phyloP scores from a whole-genome alignment of 2,329 filamentous ascomycete species.

The Penicillium paneum region DNA sequence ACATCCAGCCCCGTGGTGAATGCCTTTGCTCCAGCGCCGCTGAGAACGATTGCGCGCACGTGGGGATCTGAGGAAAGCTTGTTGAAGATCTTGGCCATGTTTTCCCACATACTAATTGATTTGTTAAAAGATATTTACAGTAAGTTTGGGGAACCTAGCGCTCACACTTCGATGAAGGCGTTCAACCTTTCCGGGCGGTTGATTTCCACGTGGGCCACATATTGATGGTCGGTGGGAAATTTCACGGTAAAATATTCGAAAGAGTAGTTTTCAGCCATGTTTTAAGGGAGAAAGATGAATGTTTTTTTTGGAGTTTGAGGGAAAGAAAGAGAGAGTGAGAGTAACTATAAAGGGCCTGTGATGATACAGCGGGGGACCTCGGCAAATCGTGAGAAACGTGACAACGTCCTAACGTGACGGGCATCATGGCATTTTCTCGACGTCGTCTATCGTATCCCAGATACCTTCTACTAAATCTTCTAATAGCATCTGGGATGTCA shows the following conservation, averaged over 20 bases:
- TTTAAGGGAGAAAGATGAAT: background rate
- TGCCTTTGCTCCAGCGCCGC: conserved; percentile 74
- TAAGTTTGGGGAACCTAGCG: conserved; percentile 7
- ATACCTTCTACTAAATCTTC: too few relatives aligned
- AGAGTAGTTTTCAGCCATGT: conserved; percentile 25
- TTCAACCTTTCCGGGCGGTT: conserved; percentile 85
- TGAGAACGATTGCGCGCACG: conserved; percentile 74
- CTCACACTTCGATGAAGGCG: conserved; percentile 69
- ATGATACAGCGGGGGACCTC: background rate
- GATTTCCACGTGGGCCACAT: conserved; percentile 88
- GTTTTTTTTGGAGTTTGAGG: background rate
- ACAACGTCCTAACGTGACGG: too few relatives aligned
- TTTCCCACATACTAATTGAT: conserved; percentile 69
- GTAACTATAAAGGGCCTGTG: background rate
- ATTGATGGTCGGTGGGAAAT: conserved; percentile 58
- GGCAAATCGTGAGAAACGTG: background rate
- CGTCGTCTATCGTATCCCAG: too few relatives aligned
- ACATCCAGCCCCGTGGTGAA: conserved; percentile 89
- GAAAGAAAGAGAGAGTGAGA: background rate
- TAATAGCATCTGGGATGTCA: too few relatives aligned
- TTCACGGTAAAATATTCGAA: conserved; percentile 67
- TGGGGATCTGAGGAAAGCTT: conserved; percentile 68
- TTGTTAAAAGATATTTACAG: conserved; percentile 1
- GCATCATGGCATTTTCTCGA: too few relatives aligned
- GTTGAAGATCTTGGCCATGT: conserved; percentile 69